Base-by-base conservation (phyloP, 2,329 filamentous ascomycete genomes). In the Curvularia hawaiiensis region DNA sequence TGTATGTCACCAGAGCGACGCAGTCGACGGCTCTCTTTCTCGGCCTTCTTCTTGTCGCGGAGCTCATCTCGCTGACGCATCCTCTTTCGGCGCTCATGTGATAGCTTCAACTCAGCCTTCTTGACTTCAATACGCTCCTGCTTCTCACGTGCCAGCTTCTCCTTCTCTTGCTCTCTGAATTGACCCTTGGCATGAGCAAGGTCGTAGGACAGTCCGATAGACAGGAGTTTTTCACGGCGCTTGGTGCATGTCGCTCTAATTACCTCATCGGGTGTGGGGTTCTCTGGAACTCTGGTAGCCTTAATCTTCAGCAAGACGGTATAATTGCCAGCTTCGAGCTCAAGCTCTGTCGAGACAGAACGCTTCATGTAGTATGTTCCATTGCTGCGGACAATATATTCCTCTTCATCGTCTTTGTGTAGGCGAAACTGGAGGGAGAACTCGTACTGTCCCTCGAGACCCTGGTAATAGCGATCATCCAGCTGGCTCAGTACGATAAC, bases 321-420 rank as follows among this genome's bases (percentile, higher is more conserved):
- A 75, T 96, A 96, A 43, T 84, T 86, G 11, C 91, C 91, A 0
- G 88, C 84, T 20, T 90, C 86, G 26, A 96, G 84, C 35, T 88
- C 82, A 9, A 95, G 81, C 72, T 95, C 91, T 1, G 90, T 87
- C 50, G 89, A 92, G 39, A 92, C 88, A 1, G 89, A 90, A 7
- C 91, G 87, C 22, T 82, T 86, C 84, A 92, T 90, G 74, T 80
- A 80, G 58, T 84, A 83, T 33, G 80, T 82, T 9, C 77, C 80
- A 47, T 83, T 82, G 63, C 82, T 85, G 57, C 83, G 82, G 11
- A 85, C 82, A 44, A 85, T 82, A 61, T 85, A 86, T 39, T 84
- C 81, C n/a, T 83, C 79, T 51, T 86, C 83, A n/a, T 82, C 83
- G 69, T 85, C 80, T 59, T 84, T 84, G 65, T 86, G 82, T 0